These are phyloP conservation scores for Ophiocordyceps robertsii DNA, from an alignment of 2,329 filamentous ascomycete species.

Conservation along the genomic window DNA sequence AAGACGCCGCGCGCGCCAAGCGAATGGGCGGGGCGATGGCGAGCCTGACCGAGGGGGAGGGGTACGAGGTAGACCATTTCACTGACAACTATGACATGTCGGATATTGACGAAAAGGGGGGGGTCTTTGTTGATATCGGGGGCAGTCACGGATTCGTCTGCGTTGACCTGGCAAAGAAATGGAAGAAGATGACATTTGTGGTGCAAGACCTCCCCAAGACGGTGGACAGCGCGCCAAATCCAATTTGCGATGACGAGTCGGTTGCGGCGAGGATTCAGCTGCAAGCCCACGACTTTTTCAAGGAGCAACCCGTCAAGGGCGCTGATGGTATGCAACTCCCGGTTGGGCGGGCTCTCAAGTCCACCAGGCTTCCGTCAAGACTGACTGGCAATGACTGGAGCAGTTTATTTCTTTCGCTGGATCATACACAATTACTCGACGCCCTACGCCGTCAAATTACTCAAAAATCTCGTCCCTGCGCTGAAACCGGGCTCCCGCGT, in stretches of 20 bases:
- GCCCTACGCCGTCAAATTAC: slow-evolving; percentile 32
- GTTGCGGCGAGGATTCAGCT: slow-evolving; percentile 26
- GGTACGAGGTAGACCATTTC: slow-evolving; percentile 39
- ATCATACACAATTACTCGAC: slow-evolving; percentile 51
- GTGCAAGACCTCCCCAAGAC: slow-evolving; percentile 41
- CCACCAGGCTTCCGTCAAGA: not conserved
- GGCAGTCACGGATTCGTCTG: slow-evolving; percentile 45
- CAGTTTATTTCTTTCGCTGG: slow-evolving; percentile 44
- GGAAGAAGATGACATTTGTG: slow-evolving; percentile 37
- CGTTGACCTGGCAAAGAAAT: slow-evolving; percentile 37
- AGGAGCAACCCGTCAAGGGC: slow-evolving; percentile 34
- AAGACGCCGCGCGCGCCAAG: slow-evolving; percentile 30
- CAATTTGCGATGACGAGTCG: slow-evolving; percentile 23
- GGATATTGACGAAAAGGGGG: slow-evolving; percentile 26
- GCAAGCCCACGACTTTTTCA: slow-evolving; percentile 43
- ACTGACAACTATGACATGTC: slow-evolving; percentile 40
- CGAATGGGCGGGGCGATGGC: slow-evolving; percentile 42
- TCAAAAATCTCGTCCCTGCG: slow-evolving; percentile 36
- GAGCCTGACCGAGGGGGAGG: slow-evolving; percentile 39
- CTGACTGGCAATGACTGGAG: slow-evolving; percentile 3
- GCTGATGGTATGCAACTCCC: slow-evolving; percentile 30
- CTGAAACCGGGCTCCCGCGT: slow-evolving; percentile 40
- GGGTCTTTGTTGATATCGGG: slow-evolving; percentile 43
- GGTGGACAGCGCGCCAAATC: slow-evolving; percentile 30
- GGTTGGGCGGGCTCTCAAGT: too few relatives aligned